Base-by-base conservation (phyloP, 2,329 filamentous ascomycete species). In the Phialophora verrucosa region DNA sequence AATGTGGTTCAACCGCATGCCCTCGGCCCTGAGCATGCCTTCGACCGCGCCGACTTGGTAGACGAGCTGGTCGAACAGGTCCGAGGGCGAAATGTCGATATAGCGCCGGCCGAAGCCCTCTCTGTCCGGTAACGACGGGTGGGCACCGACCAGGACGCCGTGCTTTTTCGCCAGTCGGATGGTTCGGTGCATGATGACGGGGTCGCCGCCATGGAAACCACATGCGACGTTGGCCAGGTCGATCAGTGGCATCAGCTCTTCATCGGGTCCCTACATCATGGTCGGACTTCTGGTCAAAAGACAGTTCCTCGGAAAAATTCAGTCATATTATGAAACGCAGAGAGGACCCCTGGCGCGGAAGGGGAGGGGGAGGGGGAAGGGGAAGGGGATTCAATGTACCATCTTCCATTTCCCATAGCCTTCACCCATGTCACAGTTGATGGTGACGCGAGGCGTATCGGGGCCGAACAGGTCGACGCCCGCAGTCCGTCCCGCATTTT, bases 21-120 rank as follows among this genome's bases (percentile, higher is more conserved):
- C 80, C 69, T 88, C 86, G 0, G 81, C 82, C 32, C 84, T 81
- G 3, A 89, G 77, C 65, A 89, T 85, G 0, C 77, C 87, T 64
- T 85, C 82, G 1, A 89, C 78, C 0, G 87, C 86, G 1, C 87
- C 87, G 44, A 90, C 82, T 71, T 89, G 87, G 74, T 89, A 90
- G 42, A 87, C 75, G 0, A 85, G 80, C 68, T 84, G 82, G 6
- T 84, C 84, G 2, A 83, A 84, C 65, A 86, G 78, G 69, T 88
- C 85, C 17, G 83, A 82, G 1, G 84, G 79, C 0, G 80, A 77
- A 70, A 89, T 79, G 50, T 84, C 83, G 75, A 90, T 88, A 65
- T 85, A 82, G 23, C 87, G 81, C 0, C 87, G 79, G 2, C 87
- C 87, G 70, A 90, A 90, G 8, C 87, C 87, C 75, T 87, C 83